Percentiles rank a stretch among this genome's conserved stretches.
Evolutionary conservation across 2,329 filamentous ascomycete species (phyloP).

Genomic region (Cladophialophora carrionii): DNA sequence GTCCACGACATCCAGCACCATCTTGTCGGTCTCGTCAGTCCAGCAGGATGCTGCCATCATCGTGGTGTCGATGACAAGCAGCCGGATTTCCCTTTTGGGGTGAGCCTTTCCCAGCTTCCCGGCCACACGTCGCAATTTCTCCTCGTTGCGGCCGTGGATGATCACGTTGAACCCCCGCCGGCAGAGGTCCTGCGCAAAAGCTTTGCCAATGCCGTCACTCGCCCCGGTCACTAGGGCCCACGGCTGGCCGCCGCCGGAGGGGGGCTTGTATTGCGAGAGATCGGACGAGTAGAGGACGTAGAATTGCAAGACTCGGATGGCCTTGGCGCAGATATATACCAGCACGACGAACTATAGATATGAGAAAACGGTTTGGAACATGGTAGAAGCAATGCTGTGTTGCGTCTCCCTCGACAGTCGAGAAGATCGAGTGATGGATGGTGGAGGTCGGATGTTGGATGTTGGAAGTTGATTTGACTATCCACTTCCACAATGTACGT

Average conservation of each 20-base stretch:
- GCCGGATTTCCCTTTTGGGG: not conserved
- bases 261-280: slow-evolving; percentile 12
- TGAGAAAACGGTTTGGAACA: not conserved
- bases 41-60: not conserved
- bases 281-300: slow-evolving; percentile 12
- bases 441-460: not conserved
- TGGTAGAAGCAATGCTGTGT: not conserved
- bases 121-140: slow-evolving; percentile 53
- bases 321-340: not conserved
- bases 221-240: slow-evolving; percentile 95
- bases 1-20: not conserved
- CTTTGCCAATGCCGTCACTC: slow-evolving; percentile 93
- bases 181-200: slow-evolving; percentile 87
- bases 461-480: not conserved
- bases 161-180: slow-evolving; percentile 90
- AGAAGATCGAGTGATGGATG: not conserved
- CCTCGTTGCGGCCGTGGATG: slow-evolving; percentile 63
- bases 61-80: not conserved
- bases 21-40: not conserved
- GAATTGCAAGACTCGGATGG: slow-evolving; percentile 1
- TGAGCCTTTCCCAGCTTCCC: slow-evolving; percentile 42
- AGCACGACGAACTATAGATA: not conserved
- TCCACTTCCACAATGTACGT: not conserved
- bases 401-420: not conserved
- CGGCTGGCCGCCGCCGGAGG: slow-evolving; percentile 58